Evolutionary conservation across 768 basidiomycete species (phyloP).

Genomic region (Paxillus rubicundulus): DNA sequence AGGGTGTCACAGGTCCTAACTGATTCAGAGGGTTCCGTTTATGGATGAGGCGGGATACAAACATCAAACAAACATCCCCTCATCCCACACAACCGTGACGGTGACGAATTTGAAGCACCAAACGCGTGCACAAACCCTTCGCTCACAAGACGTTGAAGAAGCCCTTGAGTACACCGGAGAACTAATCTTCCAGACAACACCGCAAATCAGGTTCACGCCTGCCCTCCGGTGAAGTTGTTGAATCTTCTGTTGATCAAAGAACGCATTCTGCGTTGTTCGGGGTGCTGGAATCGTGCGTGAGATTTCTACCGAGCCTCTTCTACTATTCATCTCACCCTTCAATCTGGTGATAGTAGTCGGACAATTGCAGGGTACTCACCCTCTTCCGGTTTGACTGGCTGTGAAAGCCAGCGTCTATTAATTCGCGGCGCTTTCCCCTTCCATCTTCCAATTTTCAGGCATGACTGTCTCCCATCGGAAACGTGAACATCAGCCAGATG

Average conservation of each 20-base stretch:
- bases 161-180: neutral
- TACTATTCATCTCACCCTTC: neutral
- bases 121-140: neutral
- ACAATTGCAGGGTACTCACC: neutral
- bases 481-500: conserved; percentile 60
- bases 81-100: conserved; percentile 2
- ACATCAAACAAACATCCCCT: neutral
- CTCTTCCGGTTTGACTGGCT: neutral
- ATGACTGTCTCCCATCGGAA: conserved; percentile 73
- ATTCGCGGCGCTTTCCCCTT: neutral
- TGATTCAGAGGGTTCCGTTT: neutral
- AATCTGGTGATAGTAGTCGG: neutral
- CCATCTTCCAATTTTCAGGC: neutral
- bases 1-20: too few relatives aligned
- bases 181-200: neutral
- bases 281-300: neutral
- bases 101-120: too few relatives aligned
- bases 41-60: neutral
- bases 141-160: neutral
- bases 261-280: neutral
- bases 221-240: neutral
- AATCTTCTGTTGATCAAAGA: neutral
- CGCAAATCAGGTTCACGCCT: neutral
- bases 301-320: neutral
- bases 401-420: neutral